These are phyloP conservation scores for Porcisia deanei DNA, from an alignment of 208 protist species.

Conservation along the genomic window DNA sequence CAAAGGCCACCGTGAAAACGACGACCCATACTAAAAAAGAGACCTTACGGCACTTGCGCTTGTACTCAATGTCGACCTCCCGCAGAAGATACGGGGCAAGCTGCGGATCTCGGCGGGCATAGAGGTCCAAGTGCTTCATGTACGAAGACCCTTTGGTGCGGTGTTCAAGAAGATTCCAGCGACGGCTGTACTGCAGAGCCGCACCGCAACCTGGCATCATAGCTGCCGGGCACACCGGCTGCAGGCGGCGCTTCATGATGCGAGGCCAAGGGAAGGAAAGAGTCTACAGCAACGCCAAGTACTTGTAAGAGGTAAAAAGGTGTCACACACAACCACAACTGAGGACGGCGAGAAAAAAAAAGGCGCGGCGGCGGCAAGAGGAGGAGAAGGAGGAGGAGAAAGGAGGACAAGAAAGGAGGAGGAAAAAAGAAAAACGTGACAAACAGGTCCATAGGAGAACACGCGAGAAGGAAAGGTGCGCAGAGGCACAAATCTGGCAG, in stretches of 20 bases:
- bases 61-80: slow-evolving; percentile 91
- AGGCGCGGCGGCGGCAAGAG: no score
- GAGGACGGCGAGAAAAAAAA: background rate
- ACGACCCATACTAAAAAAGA: slow-evolving; percentile 80
- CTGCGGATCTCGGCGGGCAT: slow-evolving; percentile 87
- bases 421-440: background rate
- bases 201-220: slow-evolving; percentile 5
- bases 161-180: slow-evolving; percentile 74
- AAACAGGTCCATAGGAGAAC: background rate
- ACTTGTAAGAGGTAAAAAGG: background rate
- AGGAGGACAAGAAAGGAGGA: background rate
- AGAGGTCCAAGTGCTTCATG: slow-evolving; percentile 92
- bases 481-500: background rate
- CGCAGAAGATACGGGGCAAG: slow-evolving; percentile 89
- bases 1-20: slow-evolving; percentile 66
- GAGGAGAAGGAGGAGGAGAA: background rate
- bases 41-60: slow-evolving; percentile 88
- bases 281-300: background rate
- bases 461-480: background rate
- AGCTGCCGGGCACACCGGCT: slow-evolving; percentile 1
- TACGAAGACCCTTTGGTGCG: slow-evolving; percentile 82
- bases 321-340: background rate
- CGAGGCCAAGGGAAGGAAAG: background rate
- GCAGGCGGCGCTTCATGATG: slow-evolving; percentile 1
- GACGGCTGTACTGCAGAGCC: slow-evolving; percentile 35